These are phyloP conservation scores for Camelina laxa DNA, from an alignment of 345 rosid species.

Conservation along the genomic window DNA sequence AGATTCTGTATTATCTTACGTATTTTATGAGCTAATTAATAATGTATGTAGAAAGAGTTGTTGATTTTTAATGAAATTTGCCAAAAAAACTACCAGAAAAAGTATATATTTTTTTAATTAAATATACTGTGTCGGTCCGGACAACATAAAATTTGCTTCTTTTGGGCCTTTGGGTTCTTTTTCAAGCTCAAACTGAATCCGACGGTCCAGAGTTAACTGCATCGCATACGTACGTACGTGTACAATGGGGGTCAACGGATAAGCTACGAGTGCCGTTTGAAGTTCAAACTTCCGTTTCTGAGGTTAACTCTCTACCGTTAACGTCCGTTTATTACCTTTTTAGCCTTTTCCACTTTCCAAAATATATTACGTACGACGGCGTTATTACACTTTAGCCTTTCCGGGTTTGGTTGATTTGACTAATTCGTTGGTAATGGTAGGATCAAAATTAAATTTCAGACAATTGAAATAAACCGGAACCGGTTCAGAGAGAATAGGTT, in stretches of 20 bases:
- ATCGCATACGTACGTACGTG: conserved; percentile 26
- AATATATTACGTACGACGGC: conserved; percentile 15
- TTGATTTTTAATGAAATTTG: not conserved
- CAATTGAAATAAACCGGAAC: conserved; percentile 27
- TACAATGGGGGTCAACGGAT: conserved; percentile 17
- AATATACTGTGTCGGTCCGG: not conserved
- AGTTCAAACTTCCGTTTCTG: conserved; percentile 34
- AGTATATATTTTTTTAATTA: not conserved
- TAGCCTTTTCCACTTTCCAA: conserved; percentile 13
- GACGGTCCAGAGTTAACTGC: conserved; percentile 15
- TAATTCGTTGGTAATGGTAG: not conserved
- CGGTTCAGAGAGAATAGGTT: conserved; percentile 29
- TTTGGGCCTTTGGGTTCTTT: not conserved
- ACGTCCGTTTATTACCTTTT: conserved; percentile 28
- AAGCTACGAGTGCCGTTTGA: conserved; percentile 39
- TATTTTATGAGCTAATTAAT: not conserved
- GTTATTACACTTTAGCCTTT: not conserved
- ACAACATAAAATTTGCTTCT: not conserved
- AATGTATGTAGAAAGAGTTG: not conserved
- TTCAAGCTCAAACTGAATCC: not conserved
- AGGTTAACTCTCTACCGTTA: conserved; percentile 31
- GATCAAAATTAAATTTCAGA: not conserved
- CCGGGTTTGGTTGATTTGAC: conserved; percentile 3
- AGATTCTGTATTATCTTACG: not conserved
- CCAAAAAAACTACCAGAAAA: not conserved